Percentiles rank a stretch among this genome's conserved stretches.
These are phyloP conservation scores for Globisporangium sylvaticum DNA, from an alignment of 352 stramenopile species.

Conservation along the genomic window DNA sequence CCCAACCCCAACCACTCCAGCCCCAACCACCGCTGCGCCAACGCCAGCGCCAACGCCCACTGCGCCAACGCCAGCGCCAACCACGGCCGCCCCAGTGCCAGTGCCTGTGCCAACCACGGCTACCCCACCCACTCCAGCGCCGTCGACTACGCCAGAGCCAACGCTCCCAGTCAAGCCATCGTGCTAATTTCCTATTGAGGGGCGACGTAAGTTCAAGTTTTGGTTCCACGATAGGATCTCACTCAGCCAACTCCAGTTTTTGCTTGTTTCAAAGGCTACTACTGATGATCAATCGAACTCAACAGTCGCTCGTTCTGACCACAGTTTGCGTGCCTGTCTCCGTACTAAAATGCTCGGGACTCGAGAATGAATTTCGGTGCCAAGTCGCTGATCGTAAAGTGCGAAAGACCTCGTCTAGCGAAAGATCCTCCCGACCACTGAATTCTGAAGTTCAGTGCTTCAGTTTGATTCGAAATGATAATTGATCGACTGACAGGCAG, in stretches of 20 bases:
- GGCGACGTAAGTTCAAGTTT: not conserved
- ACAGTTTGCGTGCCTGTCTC: not conserved
- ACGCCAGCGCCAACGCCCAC: not conserved
- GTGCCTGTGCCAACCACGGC: not conserved
- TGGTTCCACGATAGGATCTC: not conserved
- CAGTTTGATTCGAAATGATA: too few species aligned
- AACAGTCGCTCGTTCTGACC: not conserved
- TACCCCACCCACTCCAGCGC: not conserved
- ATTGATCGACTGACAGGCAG: too few species aligned
- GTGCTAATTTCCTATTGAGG: not conserved
- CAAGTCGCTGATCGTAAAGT: too few species aligned
- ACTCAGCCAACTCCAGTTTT: not conserved
- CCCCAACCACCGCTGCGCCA: not conserved
- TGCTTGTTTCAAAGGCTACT: not conserved
- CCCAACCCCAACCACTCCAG: not conserved
- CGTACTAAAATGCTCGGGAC: not conserved
- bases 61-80: not conserved
- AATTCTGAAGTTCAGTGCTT: too few species aligned
- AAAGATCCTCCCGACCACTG: too few species aligned
- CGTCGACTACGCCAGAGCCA: not conserved
- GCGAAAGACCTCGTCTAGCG: too few species aligned
- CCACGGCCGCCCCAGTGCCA: not conserved
- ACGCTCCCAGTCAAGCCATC: not conserved
- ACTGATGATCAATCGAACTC: not conserved
- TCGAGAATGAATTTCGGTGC: too few species aligned